Base-by-base conservation (phyloP, 495 filamentous ascomycete genomes). In the Aspergillus olivimuriae region DNA sequence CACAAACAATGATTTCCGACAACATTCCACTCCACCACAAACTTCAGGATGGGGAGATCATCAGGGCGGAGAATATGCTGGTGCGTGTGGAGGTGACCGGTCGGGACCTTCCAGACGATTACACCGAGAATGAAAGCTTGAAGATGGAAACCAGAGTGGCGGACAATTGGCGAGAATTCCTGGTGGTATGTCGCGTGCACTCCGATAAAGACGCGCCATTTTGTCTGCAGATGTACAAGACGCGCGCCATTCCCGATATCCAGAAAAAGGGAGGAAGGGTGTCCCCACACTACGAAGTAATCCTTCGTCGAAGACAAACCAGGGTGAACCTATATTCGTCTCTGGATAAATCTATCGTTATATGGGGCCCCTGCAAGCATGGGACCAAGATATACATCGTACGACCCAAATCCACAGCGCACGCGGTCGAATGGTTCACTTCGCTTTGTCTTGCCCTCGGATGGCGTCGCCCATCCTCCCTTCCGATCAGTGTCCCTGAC, bases 21-120 rank as follows among this genome's bases (percentile, higher is more conserved):
- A 69, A 57, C 44, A 58, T 55, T 34, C 60, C 62, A 12, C 65
- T 55, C 32, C 64, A 66, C 36, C 68, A 61, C 4, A 65, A 64
- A 40, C 34, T 69, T 4, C 65, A 74, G 40, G 72, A 78, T 38
- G 83, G 84, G 3, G 77, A 84, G 50, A 78, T 87, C 30, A 58
- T 86, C 43, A 87, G 86, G 56, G 81, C 82, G 56, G 83, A 87
- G 53, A 82, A 73, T 30, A 88, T 88, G 84, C 73, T 88, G 9
- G 76, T 87, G 7, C 71, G 78, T 9, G 70, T 84, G 11, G 83
- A 87, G 47, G 61, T 70, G 24, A 76, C 80, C 0, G 24, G 58
- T 15, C 69, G 79, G 46, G 62, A 70, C 1, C 53, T 86, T 7
- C 77, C 81, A 8, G 66, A 69, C 4, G 81, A 86, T 45, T 88